Conservation (phyloP, 768 basidiomycete genomes). For the Pisolithus orientalis region DNA sequence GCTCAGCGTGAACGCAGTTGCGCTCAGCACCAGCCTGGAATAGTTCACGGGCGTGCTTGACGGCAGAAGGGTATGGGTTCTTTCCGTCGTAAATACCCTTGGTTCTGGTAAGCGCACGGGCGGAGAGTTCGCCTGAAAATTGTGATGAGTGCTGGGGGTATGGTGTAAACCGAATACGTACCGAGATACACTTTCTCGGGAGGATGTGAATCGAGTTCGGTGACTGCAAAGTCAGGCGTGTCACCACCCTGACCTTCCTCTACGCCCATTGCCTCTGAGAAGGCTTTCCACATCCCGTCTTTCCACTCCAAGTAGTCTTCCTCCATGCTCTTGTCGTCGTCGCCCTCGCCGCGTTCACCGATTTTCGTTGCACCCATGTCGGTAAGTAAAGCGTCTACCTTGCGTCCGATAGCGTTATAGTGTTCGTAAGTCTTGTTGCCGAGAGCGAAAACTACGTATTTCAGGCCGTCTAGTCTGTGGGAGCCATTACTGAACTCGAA, state of each 20-base stretch:
- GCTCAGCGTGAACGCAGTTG: constrained; percentile 93
- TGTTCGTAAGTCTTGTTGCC: constrained; percentile 95
- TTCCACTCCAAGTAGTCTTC: constrained; percentile 99
- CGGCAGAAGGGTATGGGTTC: constrained; percentile 90
- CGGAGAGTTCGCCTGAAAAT: constrained; percentile 80
- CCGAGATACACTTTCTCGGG: constrained; percentile 91
- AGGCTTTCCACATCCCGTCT: constrained; percentile 92
- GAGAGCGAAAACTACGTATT: constrained; percentile 92
- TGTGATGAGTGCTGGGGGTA: not conserved
- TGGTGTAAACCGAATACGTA: constrained; percentile 27
- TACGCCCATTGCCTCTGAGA: constrained; percentile 75
- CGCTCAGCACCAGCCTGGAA: constrained; percentile 70
- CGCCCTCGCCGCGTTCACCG: constrained; percentile 90
- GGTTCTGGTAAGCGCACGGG: constrained; percentile 86
- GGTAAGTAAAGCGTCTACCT: constrained; percentile 65
- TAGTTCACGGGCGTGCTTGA: constrained; percentile 72
- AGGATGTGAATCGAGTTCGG: constrained; percentile 69
- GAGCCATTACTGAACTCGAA: constrained; percentile 83
- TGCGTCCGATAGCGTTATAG: constrained; percentile 85
- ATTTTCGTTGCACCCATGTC: constrained; percentile 82
- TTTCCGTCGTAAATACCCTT: constrained; percentile 97
- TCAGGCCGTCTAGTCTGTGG: constrained; percentile 72
- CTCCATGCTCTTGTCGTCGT: constrained; percentile 99
- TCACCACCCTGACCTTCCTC: constrained; percentile 97
- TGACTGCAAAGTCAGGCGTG: constrained; percentile 87